Conservation (phyloP, 1,139 yeast species). For the Taphrina wiesneri region DNA sequence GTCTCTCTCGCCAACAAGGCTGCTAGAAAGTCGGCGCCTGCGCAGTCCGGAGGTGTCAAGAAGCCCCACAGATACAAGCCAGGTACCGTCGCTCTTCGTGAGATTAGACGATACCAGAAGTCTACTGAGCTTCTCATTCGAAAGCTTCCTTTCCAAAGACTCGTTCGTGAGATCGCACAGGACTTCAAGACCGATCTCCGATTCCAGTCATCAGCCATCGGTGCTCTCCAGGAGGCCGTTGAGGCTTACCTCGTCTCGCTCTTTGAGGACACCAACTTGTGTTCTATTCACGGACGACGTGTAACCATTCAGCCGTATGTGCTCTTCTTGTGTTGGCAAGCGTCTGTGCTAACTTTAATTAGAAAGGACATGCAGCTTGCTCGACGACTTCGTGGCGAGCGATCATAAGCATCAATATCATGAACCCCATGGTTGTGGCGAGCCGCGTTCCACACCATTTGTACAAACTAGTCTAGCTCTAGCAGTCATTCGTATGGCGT, state of each 20-base stretch:
- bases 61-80: constrained; percentile 99
- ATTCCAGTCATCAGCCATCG: constrained; percentile 98
- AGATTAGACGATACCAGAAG: constrained; percentile 98
- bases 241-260: constrained; percentile 92
- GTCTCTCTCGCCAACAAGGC: constrained; percentile 84
- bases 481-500: constrained; percentile 15
- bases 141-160: constrained; percentile 98
- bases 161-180: constrained; percentile 97
- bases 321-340: not conserved
- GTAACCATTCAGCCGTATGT: constrained; percentile 83
- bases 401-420: constrained; percentile 38
- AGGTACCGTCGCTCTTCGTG: constrained; percentile 99
- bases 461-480: constrained; percentile 16
- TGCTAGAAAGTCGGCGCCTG: constrained; percentile 91
- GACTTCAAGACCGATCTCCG: constrained; percentile 97
- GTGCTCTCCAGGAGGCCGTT: constrained; percentile 98
- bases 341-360: not conserved
- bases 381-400: constrained; percentile 95
- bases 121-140: constrained; percentile 95
- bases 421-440: not conserved
- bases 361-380: constrained; percentile 96
- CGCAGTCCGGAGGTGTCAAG: constrained; percentile 94
- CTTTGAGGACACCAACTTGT: constrained; percentile 91
- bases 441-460: not conserved
- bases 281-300: constrained; percentile 99